A percentile compares a stretch with the other conserved stretches of the same genome.
Evolutionary conservation across 352 stramenopile species (phyloP).

Genomic region (Saprolegnia parasitica): DNA sequence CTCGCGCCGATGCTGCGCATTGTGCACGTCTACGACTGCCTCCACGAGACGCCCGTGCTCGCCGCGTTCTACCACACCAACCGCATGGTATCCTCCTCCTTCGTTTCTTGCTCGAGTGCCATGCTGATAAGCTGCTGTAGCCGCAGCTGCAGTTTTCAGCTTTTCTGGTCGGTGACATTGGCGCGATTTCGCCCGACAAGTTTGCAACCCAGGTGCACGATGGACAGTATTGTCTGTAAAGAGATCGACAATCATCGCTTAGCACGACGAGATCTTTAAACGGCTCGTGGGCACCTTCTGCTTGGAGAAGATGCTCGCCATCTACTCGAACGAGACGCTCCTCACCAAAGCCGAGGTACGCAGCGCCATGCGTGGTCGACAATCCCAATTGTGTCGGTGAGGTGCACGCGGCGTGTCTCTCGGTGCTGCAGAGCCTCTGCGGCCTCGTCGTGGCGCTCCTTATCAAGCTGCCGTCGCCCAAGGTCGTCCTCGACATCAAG

Average conservation of each 20-base stretch:
- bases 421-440: slow-evolving; percentile 69
- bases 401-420: slow-evolving; percentile 75
- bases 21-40: slow-evolving; percentile 65
- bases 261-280: slow-evolving; percentile 74
- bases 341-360: slow-evolving; percentile 51
- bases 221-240: neutral
- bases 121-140: slow-evolving; percentile 33
- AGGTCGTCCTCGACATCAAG: slow-evolving; percentile 70
- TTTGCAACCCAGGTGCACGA: slow-evolving; percentile 46
- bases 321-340: slow-evolving; percentile 62
- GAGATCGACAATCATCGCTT: neutral
- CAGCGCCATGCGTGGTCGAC: neutral
- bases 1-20: slow-evolving; percentile 70
- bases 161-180: slow-evolving; percentile 62
- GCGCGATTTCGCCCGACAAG: slow-evolving; percentile 64
- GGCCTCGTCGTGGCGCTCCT: slow-evolving; percentile 62
- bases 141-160: slow-evolving; percentile 69
- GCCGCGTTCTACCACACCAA: slow-evolving; percentile 75
- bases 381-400: neutral
- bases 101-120: neutral
- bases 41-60: slow-evolving; percentile 68
- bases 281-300: slow-evolving; percentile 70
- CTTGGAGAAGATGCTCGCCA: slow-evolving; percentile 65
- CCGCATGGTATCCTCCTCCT: slow-evolving; percentile 41
- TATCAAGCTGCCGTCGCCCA: slow-evolving; percentile 45